Conservation (phyloP, 768 basidiomycete species). For the Crepidotus variabilis region DNA sequence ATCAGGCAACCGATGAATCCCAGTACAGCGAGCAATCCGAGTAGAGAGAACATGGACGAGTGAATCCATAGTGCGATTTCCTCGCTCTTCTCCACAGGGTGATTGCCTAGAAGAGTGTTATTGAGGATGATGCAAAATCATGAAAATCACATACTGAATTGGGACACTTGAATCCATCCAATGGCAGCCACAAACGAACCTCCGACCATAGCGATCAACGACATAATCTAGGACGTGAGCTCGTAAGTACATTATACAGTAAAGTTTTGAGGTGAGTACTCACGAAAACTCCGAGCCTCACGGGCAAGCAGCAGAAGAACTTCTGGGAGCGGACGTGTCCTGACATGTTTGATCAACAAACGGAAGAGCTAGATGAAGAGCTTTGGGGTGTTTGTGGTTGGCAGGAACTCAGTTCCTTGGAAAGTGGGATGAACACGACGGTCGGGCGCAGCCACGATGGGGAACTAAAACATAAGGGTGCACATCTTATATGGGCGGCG, state of each 20-base stretch:
- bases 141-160: constrained; percentile 34
- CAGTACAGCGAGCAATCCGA: constrained; percentile 43
- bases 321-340: constrained; percentile 47
- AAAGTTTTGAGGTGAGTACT: constrained; percentile 13
- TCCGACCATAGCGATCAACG: constrained; percentile 40
- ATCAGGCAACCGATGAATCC: constrained; percentile 48
- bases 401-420: constrained; percentile 18
- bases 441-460: constrained; percentile 37
- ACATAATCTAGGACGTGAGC: constrained; percentile 13
- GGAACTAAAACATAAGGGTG: background rate
- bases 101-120: constrained; percentile 19
- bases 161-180: constrained; percentile 43
- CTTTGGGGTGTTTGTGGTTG: constrained; percentile 16
- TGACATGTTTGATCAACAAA: constrained; percentile 36
- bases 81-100: constrained; percentile 32
- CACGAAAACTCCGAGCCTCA: constrained; percentile 61
- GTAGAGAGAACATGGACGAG: constrained; percentile 41
- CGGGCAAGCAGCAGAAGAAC: constrained; percentile 66
- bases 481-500: background rate
- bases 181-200: constrained; percentile 41
- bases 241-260: background rate
- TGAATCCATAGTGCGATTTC: constrained; percentile 44
- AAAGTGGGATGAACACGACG: constrained; percentile 13
- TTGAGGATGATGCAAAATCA: background rate
- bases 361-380: constrained; percentile 12